Base-by-base conservation (phyloP, 1,284 basidiomycete genomes). In the Peniophora sp. region DNA sequence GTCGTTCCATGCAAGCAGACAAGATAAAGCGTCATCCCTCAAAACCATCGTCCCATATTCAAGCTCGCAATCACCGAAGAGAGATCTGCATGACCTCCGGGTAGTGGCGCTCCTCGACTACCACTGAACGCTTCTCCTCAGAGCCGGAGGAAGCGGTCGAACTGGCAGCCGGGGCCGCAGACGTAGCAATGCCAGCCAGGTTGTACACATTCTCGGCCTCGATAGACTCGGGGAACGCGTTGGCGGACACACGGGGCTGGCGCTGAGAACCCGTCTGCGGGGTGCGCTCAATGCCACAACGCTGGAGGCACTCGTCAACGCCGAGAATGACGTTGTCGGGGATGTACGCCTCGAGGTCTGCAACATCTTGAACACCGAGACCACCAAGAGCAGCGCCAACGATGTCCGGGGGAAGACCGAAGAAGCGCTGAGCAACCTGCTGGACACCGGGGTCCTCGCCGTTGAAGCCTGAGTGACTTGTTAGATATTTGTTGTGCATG, bases 381-480 rank as follows among this genome's bases (percentile, higher is more conserved):
- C 55, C 60, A 39, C 62, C 64, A 15, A 65, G 52, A 8, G 62
- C 51, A 2, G 63, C 63, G 24, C 51, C 56, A 27, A 64, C 55
- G 47, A 66, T 57, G 47, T 59, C 59, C 3, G 60, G 58, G 3
- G 64, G 61, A n/a, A 66, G 55, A 17, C 64, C 64, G 47, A 65
- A 58, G 49, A n/a, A 45, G 2, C 43, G 43, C 43, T 45, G 43
- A 24, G 43, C 43, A 20, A 45, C 43, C 43, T 45, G 43, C 12
- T 45, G 14, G 43, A 45, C 43, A 45, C 43, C 43, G 20, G 43
- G 43, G 43, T 45, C 43, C 20, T 45, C 43, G n/a, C 37, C 37
- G 37, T 41, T 41, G 37, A 41, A 41, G 37, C 37, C 53, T 69
- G 67, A 0, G 64, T 63, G 24, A 61, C 53, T 10, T 55, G 54